phyloP scores from a whole-genome alignment of 1,139 yeast species.

The Kodamaea plutei region DNA sequence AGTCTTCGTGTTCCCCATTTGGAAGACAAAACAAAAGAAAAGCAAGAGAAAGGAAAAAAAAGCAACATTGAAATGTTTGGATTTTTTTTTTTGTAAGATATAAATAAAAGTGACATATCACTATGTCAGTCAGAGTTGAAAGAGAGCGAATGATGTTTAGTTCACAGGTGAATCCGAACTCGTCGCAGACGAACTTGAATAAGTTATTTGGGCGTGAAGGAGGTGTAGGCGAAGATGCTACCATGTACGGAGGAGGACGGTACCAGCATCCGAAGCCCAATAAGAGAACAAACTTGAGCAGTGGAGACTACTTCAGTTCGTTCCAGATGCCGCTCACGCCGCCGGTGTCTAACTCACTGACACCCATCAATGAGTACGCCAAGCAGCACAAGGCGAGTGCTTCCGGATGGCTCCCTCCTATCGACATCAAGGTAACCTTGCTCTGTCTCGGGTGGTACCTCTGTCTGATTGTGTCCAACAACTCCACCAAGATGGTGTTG shows the following conservation, averaged over 20 bases:
- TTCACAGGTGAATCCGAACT: slow-evolving; percentile 22
- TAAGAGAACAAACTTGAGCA: slow-evolving; percentile 17
- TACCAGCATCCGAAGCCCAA: slow-evolving; percentile 16
- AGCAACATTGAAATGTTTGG: too few relatives aligned
- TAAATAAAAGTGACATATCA: too few relatives aligned
- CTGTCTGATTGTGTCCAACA: slow-evolving; percentile 76
- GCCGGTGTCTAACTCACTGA: slow-evolving; percentile 30
- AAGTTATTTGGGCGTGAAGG: slow-evolving; percentile 7
- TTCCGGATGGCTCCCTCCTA: slow-evolving; percentile 21
- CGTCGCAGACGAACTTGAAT: slow-evolving; percentile 26
- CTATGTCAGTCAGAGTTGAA: too few relatives aligned
- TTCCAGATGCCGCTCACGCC: slow-evolving; percentile 32
- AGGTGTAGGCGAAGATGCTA: slow-evolving; percentile 4
- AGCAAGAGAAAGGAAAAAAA: too few relatives aligned
- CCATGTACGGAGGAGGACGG: neutral
- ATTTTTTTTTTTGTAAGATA: too few relatives aligned
- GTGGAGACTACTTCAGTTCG: slow-evolving; percentile 10
- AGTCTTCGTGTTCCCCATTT: too few relatives aligned
- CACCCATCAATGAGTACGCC: slow-evolving; percentile 24
- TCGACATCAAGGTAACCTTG: slow-evolving; percentile 26
- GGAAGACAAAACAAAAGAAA: too few relatives aligned
- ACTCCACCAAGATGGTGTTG: slow-evolving; percentile 73
- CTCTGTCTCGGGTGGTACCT: slow-evolving; percentile 76
- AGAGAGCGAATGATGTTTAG: slow-evolving; percentile 3
- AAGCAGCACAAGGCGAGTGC: slow-evolving; percentile 2